These are phyloP conservation scores for Dothistroma septosporum DNA, from an alignment of 2,329 filamentous ascomycete genomes.

Conservation along the genomic window DNA sequence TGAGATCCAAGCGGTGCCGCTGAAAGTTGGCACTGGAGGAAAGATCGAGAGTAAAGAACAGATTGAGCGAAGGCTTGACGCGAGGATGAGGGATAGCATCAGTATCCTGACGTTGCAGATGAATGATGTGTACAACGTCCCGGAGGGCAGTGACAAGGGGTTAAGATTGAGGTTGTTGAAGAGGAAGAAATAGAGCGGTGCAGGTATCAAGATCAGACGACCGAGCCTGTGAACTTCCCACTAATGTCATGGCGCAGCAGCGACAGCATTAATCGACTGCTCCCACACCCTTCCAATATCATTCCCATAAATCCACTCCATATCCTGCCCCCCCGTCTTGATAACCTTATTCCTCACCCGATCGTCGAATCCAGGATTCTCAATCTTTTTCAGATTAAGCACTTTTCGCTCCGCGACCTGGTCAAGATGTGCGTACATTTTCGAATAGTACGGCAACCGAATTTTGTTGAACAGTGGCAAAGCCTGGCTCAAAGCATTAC, in stretches of 20 bases:
- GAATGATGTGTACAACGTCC: constrained; percentile 25
- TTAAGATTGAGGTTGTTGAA: constrained; percentile 17
- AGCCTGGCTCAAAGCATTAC: constrained; percentile 24
- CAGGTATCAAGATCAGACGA: too few relatives aligned
- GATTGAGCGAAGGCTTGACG: constrained; percentile 22
- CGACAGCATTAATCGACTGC: not conserved
- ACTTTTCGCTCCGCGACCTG: constrained; percentile 18
- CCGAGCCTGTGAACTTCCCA: too few relatives aligned
- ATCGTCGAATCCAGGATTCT: constrained; percentile 22
- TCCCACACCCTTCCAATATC: constrained; percentile 34
- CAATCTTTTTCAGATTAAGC: constrained; percentile 27
- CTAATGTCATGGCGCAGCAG: not conserved
- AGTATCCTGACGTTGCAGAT: constrained; percentile 30
- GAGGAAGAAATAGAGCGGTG: constrained; percentile 5
- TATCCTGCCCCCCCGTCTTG: constrained; percentile 27
- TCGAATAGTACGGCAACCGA: constrained; percentile 40
- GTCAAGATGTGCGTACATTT: constrained; percentile 39
- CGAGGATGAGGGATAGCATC: constrained; percentile 22
- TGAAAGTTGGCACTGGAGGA: constrained; percentile 7
- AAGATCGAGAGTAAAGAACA: constrained; percentile 15
- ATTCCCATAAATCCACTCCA: constrained; percentile 44
- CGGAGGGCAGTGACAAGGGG: constrained; percentile 7
- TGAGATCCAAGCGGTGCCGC: constrained; percentile 23
- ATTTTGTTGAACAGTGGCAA: constrained; percentile 40
- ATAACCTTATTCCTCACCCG: constrained; percentile 14